These are phyloP conservation scores for Lepidium sativum DNA, from an alignment of 345 rosid species.

Conservation along the genomic window DNA sequence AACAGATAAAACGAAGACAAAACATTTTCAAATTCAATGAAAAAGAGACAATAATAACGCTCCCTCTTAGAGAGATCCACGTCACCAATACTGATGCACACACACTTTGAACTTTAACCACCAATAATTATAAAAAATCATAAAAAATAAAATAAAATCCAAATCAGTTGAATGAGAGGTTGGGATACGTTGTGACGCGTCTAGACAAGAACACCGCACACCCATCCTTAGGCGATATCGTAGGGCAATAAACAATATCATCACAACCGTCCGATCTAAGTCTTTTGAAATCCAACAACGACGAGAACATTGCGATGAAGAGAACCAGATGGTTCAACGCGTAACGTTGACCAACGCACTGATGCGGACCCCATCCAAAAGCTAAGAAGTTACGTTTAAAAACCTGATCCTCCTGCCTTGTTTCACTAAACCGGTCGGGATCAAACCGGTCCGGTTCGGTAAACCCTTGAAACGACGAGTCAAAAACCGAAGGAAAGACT, in stretches of 20 bases:
- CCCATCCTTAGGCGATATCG: conserved; percentile 77
- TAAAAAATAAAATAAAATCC: too few relatives aligned
- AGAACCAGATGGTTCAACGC: conserved; percentile 73
- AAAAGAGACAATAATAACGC: background rate
- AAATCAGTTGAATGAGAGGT: conserved; percentile 17
- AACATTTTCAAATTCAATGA: background rate
- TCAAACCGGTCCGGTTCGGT: conserved; percentile 60
- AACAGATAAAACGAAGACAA: background rate
- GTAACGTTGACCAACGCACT: conserved; percentile 86
- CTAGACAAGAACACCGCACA: conserved; percentile 47
- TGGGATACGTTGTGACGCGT: conserved; percentile 39
- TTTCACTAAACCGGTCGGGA: conserved; percentile 63
- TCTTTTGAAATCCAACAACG: conserved; percentile 54
- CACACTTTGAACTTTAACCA: too few relatives aligned
- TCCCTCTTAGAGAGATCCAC: background rate
- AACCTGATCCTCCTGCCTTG: conserved; percentile 49
- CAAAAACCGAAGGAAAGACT: conserved; percentile 75
- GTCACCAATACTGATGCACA: background rate
- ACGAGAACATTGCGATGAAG: conserved; percentile 60
- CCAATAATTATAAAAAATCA: too few relatives aligned
- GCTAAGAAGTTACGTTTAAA: conserved; percentile 54
- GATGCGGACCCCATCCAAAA: conserved; percentile 86
- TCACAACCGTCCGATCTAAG: conserved; percentile 54
- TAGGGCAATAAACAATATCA: conserved; percentile 62
- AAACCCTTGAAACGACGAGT: conserved; percentile 82